These are phyloP conservation scores for Fulvia fulva DNA, from an alignment of 2,329 filamentous ascomycete genomes.

Conservation along the genomic window DNA sequence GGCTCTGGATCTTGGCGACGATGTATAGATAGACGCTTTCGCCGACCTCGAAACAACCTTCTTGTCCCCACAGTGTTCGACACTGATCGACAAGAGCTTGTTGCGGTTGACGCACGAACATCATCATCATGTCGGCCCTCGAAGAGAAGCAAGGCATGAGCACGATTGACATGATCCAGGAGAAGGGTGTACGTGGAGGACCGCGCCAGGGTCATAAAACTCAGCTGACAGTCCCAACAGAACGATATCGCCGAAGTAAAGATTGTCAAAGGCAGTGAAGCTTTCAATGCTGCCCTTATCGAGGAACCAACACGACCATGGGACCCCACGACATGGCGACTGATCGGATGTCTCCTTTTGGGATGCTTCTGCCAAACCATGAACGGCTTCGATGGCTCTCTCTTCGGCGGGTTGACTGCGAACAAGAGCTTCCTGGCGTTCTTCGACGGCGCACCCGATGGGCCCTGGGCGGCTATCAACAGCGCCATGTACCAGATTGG, in stretches of 20 bases:
- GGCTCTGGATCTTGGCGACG: not conserved
- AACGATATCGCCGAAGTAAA: conserved; percentile 36
- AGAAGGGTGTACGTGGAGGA: conserved; percentile 1
- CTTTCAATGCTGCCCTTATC: conserved; percentile 53
- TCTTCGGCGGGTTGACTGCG: conserved; percentile 51
- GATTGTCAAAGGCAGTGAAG: conserved; percentile 50
- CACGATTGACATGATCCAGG: conserved; percentile 3
- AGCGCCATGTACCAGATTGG: conserved; percentile 49
- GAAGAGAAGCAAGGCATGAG: conserved; percentile 2
- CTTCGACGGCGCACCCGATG: conserved; percentile 41
- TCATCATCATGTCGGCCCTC: conserved; percentile 4
- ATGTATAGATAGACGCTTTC: conserved; percentile 1
- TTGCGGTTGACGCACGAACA: not conserved
- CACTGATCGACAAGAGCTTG: not conserved
- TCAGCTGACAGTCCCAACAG: not conserved
- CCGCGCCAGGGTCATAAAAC: not conserved
- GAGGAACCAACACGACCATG: conserved; percentile 45
- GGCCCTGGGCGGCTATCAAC: conserved; percentile 44
- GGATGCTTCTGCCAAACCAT: conserved; percentile 39
- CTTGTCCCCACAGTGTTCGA: not conserved
- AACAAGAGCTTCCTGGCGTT: conserved; percentile 45
- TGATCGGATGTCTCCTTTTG: conserved; percentile 27
- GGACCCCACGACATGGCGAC: conserved; percentile 16
- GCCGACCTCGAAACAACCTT: not conserved
- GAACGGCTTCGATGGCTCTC: conserved; percentile 57